Conservation (phyloP, 2,329 filamentous ascomycete genomes). For the Nemania abortiva region DNA sequence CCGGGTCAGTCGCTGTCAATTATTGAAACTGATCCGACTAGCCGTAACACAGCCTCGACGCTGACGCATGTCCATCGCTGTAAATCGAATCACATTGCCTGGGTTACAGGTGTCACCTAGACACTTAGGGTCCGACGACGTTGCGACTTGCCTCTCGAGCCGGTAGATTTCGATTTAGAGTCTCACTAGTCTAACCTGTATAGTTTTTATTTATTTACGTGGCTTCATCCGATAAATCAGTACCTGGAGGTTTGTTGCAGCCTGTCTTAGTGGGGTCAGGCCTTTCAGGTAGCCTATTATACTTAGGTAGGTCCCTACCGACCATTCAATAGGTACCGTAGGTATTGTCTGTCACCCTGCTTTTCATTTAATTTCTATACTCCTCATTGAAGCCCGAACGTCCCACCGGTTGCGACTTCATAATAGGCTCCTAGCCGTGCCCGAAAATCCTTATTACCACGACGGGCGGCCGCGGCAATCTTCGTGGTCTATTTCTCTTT, state of each 20-base stretch:
- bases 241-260: conserved; percentile 10
- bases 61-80: not conserved
- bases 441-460: not conserved
- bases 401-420: conserved; percentile 3
- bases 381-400: conserved; percentile 24
- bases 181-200: not conserved
- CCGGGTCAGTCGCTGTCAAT: not conserved
- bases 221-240: conserved; percentile 16
- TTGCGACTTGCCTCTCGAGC: not conserved
- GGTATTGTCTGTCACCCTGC: not conserved
- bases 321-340: not conserved
- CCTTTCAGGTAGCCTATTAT: conserved; percentile 5
- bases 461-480: not conserved
- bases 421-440: conserved; percentile 1
- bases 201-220: conserved; percentile 22
- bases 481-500: not conserved
- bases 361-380: conserved; percentile 12
- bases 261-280: conserved; percentile 24
- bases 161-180: not conserved
- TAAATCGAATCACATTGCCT: conserved; percentile 1
- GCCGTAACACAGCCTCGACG: conserved; percentile 8
- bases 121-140: not conserved
- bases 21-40: not conserved
- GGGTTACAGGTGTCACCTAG: not conserved
- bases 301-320: not conserved